Evolutionary conservation across 2,329 filamentous ascomycete species (phyloP).

Genomic region (Ascochyta rabiei): DNA sequence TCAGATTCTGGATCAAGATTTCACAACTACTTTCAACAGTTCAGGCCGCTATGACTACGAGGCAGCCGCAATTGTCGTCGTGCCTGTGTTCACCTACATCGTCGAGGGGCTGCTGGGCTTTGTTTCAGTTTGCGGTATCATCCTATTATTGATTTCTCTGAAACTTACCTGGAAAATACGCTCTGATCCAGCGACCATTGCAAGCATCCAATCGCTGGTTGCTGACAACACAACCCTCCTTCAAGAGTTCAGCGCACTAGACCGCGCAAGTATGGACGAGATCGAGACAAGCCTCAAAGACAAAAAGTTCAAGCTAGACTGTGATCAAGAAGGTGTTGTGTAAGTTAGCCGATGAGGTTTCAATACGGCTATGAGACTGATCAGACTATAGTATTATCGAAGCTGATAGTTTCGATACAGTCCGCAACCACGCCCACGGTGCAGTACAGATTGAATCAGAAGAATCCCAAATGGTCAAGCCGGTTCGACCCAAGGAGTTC

Average conservation of each 20-base stretch:
- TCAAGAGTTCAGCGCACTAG: background rate
- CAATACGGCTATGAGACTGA: background rate
- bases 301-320: background rate
- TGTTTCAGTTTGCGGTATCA: background rate
- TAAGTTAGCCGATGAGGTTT: background rate
- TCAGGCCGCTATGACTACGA: background rate
- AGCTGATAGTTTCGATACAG: background rate
- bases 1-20: background rate
- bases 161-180: background rate
- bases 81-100: background rate
- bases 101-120: background rate
- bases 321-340: background rate
- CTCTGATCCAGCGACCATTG: background rate
- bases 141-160: background rate
- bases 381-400: background rate
- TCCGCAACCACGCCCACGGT: background rate
- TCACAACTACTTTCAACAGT: background rate
- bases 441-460: background rate
- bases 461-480: background rate
- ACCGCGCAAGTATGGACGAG: background rate
- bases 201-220: background rate
- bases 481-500: conserved; percentile 7
- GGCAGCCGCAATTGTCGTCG: background rate
- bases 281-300: background rate
- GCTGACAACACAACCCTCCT: background rate